A percentile compares a stretch with the other conserved stretches of the same genome.
phyloP scores from a whole-genome alignment of 768 basidiomycete species.

The Rhodocollybia butyracea region DNA sequence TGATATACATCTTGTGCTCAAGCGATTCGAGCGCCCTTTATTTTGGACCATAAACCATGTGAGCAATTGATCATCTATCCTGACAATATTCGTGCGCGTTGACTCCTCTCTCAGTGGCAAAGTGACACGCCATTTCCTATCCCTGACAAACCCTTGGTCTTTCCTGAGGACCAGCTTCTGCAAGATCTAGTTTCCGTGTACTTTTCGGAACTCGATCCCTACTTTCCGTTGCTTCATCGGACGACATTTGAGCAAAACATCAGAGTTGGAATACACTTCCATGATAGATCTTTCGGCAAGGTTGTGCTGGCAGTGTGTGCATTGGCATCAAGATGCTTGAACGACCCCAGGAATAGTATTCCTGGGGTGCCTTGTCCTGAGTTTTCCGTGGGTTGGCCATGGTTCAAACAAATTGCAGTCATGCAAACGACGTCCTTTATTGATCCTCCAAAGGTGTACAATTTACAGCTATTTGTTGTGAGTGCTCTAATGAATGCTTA shows the following conservation, averaged over 20 bases:
- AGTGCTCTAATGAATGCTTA: slow-evolving; percentile 9
- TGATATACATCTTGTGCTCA: slow-evolving; percentile 2
- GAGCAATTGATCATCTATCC: background rate
- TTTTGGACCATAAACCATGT: slow-evolving; percentile 25
- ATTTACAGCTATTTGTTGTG: slow-evolving; percentile 35
- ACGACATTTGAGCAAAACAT: slow-evolving; percentile 61
- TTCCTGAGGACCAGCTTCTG: slow-evolving; percentile 55
- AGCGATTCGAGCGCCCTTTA: slow-evolving; percentile 14
- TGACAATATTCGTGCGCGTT: background rate
- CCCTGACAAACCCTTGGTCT: slow-evolving; percentile 18
- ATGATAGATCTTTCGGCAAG: slow-evolving; percentile 42
- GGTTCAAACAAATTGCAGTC: slow-evolving; percentile 1
- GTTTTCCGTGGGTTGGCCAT: background rate
- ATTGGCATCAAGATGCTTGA: slow-evolving; percentile 52
- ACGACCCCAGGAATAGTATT: slow-evolving; percentile 47
- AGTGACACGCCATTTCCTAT: slow-evolving; percentile 2
- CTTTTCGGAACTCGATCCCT: slow-evolving; percentile 53
- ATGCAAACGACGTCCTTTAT: slow-evolving; percentile 13
- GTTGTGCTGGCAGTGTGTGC: slow-evolving; percentile 56
- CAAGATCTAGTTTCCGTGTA: slow-evolving; percentile 56
- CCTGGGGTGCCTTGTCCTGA: background rate
- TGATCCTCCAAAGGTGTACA: slow-evolving; percentile 18
- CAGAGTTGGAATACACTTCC: slow-evolving; percentile 44
- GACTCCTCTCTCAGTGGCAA: background rate
- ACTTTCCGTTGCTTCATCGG: slow-evolving; percentile 69